Evolutionary conservation across 208 protist genomes (phyloP).

Genomic region (Crithidia acanthocephali): DNA sequence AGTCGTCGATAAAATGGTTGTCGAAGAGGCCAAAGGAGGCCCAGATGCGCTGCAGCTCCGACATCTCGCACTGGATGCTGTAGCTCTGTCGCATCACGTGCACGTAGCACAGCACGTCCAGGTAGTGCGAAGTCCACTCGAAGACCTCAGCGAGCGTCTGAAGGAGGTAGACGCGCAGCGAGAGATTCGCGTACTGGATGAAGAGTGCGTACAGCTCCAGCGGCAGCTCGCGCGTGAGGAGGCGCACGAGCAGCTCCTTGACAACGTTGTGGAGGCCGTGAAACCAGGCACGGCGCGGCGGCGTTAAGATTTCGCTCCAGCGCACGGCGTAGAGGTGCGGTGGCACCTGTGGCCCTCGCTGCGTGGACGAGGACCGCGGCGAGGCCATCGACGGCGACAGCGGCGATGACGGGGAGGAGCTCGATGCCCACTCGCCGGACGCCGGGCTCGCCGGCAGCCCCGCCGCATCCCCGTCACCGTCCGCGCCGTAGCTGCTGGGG

Average conservation of each 20-base stretch:
- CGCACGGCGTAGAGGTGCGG: constrained; percentile 73
- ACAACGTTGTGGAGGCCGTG: constrained; percentile 40
- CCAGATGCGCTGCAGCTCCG: constrained; percentile 58
- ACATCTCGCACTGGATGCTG: constrained; percentile 46
- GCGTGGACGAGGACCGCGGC: neutral
- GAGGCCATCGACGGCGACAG: neutral
- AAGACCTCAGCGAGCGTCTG: constrained; percentile 67
- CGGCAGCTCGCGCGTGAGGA: constrained; percentile 50
- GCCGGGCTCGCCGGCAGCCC: neutral
- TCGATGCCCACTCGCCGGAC: constrained; percentile 11
- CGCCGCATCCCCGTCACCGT: neutral
- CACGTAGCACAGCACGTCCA: constrained; percentile 66
- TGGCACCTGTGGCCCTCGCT: constrained; percentile 31
- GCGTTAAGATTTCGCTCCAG: constrained; percentile 56
- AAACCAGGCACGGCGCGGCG: constrained; percentile 50
- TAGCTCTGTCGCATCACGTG: constrained; percentile 53
- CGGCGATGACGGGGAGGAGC: constrained; percentile 5
- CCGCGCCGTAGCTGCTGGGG: neutral
- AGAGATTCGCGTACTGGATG: constrained; percentile 58
- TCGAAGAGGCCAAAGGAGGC: constrained; percentile 45
- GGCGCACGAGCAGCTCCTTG: constrained; percentile 38
- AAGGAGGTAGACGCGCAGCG: constrained; percentile 50
- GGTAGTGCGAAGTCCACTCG: constrained; percentile 54
- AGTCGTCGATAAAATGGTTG: constrained; percentile 30
- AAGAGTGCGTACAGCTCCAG: constrained; percentile 68